Evolutionary conservation across 2,329 filamentous ascomycete genomes (phyloP).

Genomic region (Laburnicola sp.): DNA sequence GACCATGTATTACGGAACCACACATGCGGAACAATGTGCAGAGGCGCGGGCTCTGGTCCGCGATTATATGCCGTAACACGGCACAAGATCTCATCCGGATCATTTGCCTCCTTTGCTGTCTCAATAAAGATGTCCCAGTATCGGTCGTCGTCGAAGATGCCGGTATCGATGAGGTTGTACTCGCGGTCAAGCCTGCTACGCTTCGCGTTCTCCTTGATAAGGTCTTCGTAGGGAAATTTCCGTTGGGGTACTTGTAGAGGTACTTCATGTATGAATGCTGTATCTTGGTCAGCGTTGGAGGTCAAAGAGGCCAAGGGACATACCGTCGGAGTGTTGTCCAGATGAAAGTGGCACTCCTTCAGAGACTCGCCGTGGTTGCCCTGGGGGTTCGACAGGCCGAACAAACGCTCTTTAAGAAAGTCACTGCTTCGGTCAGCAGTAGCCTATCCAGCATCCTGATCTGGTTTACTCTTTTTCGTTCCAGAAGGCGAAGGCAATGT

Average conservation of each 20-base stretch:
- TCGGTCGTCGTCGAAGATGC: constrained; percentile 80
- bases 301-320: constrained; percentile 42
- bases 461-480: constrained; percentile 84
- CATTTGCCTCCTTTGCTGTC: constrained; percentile 89
- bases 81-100: constrained; percentile 89
- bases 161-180: constrained; percentile 90
- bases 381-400: constrained; percentile 92
- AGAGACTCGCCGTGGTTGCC: constrained; percentile 96
- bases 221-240: constrained; percentile 87
- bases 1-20: constrained; percentile 99
- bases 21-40: constrained; percentile 92
- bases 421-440: constrained; percentile 63
- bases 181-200: constrained; percentile 77
- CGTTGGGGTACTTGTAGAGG: constrained; percentile 94
- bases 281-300: constrained; percentile 32
- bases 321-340: constrained; percentile 86
- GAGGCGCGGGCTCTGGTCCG: constrained; percentile 82
- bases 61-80: constrained; percentile 96
- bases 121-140: constrained; percentile 99
- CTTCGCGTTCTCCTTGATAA: constrained; percentile 80
- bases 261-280: constrained; percentile 99
- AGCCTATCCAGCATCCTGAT: background rate
- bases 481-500: constrained; percentile 96
- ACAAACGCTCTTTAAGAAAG: constrained; percentile 92
- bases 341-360: constrained; percentile 94